These are phyloP conservation scores for Paspalum notatum DNA, from an alignment of 176 grass and related monocot genomes.

Conservation along the genomic window DNA sequence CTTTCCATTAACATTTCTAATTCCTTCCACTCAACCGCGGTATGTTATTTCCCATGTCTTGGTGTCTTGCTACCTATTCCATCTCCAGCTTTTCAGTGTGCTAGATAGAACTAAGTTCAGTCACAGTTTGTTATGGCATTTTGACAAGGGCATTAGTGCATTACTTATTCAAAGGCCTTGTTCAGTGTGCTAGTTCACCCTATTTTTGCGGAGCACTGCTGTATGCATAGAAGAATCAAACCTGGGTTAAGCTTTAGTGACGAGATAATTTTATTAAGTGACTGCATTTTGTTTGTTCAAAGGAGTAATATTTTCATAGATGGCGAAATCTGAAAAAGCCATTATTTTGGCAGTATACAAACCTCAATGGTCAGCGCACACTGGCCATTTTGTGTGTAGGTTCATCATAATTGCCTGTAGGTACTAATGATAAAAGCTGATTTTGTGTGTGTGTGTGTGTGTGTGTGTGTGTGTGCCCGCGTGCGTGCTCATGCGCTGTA, in stretches of 20 bases:
- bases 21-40: slow-evolving; percentile 63
- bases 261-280: slow-evolving; percentile 5
- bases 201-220: slow-evolving; percentile 2
- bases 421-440: not conserved
- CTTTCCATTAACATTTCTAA: slow-evolving; percentile 58
- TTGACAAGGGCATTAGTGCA: not conserved
- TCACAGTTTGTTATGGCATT: slow-evolving; percentile 17
- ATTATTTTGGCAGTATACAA: not conserved
- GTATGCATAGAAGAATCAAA: not conserved
- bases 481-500: not conserved
- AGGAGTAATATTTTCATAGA: not conserved
- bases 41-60: slow-evolving; percentile 50
- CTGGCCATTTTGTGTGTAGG: not conserved
- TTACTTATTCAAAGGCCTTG: not conserved
- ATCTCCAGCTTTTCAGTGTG: slow-evolving; percentile 14
- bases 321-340: not conserved
- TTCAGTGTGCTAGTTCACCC: not conserved
- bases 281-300: slow-evolving; percentile 9
- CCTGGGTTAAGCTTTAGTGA: slow-evolving; percentile 6
- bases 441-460: too few relatives aligned
- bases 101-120: slow-evolving; percentile 18
- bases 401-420: not conserved
- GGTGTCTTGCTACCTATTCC: not conserved
- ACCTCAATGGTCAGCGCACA: not conserved
- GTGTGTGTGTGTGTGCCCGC: too few relatives aligned